Percentiles rank a stretch among this genome's conserved stretches.
phyloP scores from a whole-genome alignment of 331 rosid species.

The Acacia pycnantha region DNA sequence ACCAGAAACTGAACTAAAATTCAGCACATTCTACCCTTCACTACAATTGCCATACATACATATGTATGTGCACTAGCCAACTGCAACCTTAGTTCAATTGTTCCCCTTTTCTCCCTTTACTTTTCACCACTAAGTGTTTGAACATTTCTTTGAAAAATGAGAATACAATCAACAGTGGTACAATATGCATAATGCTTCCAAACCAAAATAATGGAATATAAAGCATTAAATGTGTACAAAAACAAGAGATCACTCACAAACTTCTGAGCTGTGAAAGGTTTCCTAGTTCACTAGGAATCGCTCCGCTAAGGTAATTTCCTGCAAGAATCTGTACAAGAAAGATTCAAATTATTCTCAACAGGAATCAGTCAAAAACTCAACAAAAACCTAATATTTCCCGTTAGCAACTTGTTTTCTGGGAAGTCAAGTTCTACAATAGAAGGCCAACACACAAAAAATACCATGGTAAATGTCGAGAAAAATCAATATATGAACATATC shows the following conservation, averaged over 20 bases:
- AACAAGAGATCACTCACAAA: conserved; percentile 58
- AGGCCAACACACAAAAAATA: conserved; percentile 20
- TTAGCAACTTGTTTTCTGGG: conserved; percentile 8
- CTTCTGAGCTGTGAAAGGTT: conserved; percentile 67
- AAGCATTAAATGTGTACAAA: conserved; percentile 7
- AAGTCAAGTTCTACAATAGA: not conserved
- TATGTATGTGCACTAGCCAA: not conserved
- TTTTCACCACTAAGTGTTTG: not conserved
- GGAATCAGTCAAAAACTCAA: conserved; percentile 14
- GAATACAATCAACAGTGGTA: conserved; percentile 17
- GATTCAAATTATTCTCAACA: conserved; percentile 31
- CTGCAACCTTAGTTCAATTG: conserved; percentile 6
- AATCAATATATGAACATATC: not conserved
- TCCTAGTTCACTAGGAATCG: conserved; percentile 83
- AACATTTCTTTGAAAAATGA: conserved; percentile 16
- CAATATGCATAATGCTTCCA: conserved; percentile 7
- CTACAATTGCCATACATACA: conserved; percentile 9
- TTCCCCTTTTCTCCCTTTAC: not conserved
- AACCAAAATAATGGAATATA: conserved; percentile 15
- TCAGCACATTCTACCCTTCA: not conserved
- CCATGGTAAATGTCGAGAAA: conserved; percentile 1
- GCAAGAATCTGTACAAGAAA: conserved; percentile 71
- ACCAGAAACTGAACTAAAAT: not conserved
- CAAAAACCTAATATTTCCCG: conserved; percentile 13
- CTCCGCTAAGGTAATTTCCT: conserved; percentile 90